phyloP scores from a whole-genome alignment of 192 early-diverging fungal genomes.

The Coemansia sp. region DNA sequence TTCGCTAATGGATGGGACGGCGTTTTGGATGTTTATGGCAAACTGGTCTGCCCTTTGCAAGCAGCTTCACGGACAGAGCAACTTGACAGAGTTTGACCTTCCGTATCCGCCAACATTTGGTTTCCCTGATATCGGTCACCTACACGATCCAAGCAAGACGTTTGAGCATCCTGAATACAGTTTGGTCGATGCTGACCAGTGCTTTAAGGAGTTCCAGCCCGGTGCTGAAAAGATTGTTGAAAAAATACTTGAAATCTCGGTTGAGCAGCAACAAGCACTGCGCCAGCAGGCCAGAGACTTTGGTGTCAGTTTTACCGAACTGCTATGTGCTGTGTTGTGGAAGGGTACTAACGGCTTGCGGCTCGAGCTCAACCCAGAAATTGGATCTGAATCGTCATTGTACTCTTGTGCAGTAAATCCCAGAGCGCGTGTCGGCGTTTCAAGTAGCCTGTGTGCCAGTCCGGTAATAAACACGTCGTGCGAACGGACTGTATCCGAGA shows the following conservation, averaged over 20 bases:
- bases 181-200: constrained; percentile 21
- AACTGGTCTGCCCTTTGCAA: constrained; percentile 45
- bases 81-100: background rate
- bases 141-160: constrained; percentile 6
- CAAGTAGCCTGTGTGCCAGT: constrained; percentile 33
- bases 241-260: constrained; percentile 16
- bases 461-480: constrained; percentile 34
- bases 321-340: constrained; percentile 48
- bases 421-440: constrained; percentile 19
- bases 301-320: constrained; percentile 31
- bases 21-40: constrained; percentile 49
- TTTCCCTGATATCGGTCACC: constrained; percentile 23
- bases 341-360: constrained; percentile 32
- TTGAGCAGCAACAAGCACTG: constrained; percentile 31
- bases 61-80: background rate
- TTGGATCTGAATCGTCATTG: constrained; percentile 14
- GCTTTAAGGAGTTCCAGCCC: constrained; percentile 22
- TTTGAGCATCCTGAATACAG: constrained; percentile 43
- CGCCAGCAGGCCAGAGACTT: constrained; percentile 26
- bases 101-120: constrained; percentile 44
- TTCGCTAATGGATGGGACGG: constrained; percentile 47
- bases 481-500: constrained; percentile 12
- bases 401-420: constrained; percentile 50
- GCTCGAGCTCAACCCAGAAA: constrained; percentile 14
- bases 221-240: constrained; percentile 27